phyloP scores from a whole-genome alignment of 805 yeast species.

The Wickerhamomyces bisporus region DNA sequence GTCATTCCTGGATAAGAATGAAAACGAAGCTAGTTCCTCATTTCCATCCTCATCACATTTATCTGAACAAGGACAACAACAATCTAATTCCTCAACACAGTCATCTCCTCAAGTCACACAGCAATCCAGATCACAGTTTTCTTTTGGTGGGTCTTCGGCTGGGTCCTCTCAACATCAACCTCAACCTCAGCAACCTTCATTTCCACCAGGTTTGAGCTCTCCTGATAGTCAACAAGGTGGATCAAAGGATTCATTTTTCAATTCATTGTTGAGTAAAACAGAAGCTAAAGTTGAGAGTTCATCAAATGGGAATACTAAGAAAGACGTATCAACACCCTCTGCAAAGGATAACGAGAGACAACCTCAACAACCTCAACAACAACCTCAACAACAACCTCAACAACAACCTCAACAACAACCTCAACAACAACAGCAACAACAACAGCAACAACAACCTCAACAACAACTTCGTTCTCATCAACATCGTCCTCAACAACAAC shows the following conservation, averaged over 20 bases:
- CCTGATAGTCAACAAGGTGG: conserved; percentile 8
- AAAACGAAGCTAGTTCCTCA: conserved; percentile 2
- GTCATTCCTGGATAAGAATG: conserved; percentile 21
- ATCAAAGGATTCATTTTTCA: conserved; percentile 21
- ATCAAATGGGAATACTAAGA: background rate
- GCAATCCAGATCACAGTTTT: conserved; percentile 4
- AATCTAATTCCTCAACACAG: conserved; percentile 1
- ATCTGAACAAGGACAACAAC: conserved; percentile 3
- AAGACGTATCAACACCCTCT: too few relatives aligned
- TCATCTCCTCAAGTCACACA: conserved; percentile 7
- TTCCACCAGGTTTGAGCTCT: conserved; percentile 18
- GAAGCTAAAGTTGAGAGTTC: conserved; percentile 7
- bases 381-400: conserved; percentile 7
- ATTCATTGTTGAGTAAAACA: conserved; percentile 19
- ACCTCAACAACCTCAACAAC: conserved; percentile 6
- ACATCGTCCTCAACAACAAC: conserved; percentile 5
- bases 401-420: conserved; percentile 2
- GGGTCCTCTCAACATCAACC: background rate
- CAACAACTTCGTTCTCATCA: conserved; percentile 1
- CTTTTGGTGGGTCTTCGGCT: background rate
- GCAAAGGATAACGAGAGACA: too few relatives aligned
- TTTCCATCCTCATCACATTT: conserved; percentile 6
- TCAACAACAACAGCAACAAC: conserved; percentile 6
- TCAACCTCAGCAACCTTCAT: conserved; percentile 10
- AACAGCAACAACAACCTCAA: conserved; percentile 5